Evolutionary conservation across 2,329 filamentous ascomycete genomes (phyloP).

Genomic region (Pezicula rhizophila): DNA sequence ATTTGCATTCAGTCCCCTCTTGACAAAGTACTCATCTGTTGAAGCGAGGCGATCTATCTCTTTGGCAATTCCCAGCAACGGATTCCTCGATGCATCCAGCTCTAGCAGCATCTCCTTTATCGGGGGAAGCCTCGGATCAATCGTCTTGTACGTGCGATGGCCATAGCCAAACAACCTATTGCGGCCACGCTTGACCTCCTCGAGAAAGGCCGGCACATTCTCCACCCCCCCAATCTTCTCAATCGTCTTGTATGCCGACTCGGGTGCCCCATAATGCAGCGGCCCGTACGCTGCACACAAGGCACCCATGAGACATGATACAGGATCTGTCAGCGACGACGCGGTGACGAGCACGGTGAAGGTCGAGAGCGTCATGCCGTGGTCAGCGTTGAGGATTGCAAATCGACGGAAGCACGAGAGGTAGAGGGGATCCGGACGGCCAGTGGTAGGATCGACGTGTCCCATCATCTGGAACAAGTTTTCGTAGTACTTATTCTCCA

Average conservation of each 20-base stretch:
- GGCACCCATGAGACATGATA: constrained; percentile 33
- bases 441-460: constrained; percentile 23
- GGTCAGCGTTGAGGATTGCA: constrained; percentile 40
- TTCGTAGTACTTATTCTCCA: constrained; percentile 30
- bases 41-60: constrained; percentile 32
- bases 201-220: constrained; percentile 33
- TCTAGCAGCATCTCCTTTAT: constrained; percentile 25
- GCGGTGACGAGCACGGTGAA: constrained; percentile 39
- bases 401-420: constrained; percentile 27
- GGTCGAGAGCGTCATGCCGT: constrained; percentile 45
- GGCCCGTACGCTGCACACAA: constrained; percentile 37
- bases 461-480: constrained; percentile 44
- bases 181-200: constrained; percentile 34
- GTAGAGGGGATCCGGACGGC: constrained; percentile 27
- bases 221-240: constrained; percentile 31
- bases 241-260: constrained; percentile 38
- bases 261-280: constrained; percentile 43
- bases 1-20: constrained; percentile 34
- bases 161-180: constrained; percentile 38
- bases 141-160: constrained; percentile 32
- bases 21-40: constrained; percentile 31
- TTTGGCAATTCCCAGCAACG: constrained; percentile 31
- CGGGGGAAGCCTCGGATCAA: constrained; percentile 30
- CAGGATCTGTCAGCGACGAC: constrained; percentile 40
- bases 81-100: constrained; percentile 19